Evolutionary conservation across 2,329 filamentous ascomycete genomes (phyloP).

Genomic region (Lachnellula occidentalis): DNA sequence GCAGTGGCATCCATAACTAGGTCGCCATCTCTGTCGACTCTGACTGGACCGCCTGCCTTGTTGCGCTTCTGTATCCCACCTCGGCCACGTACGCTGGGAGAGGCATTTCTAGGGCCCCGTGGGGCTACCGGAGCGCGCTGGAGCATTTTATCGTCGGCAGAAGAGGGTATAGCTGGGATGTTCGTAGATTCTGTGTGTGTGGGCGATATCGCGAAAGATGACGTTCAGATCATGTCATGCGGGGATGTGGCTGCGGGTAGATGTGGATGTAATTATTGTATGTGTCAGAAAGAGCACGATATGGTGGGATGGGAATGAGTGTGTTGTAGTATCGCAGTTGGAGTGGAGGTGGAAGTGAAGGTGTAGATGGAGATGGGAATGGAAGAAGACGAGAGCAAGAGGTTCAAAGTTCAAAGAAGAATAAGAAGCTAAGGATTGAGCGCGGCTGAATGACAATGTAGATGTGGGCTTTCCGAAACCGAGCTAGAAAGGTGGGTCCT

Average conservation of each 20-base stretch:
- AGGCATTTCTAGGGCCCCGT: slow-evolving; percentile 24
- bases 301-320: background rate
- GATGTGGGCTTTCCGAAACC: too few species aligned
- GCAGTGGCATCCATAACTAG: slow-evolving; percentile 49
- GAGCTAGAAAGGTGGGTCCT: too few species aligned
- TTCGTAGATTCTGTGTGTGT: background rate
- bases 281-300: background rate
- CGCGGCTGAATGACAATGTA: too few species aligned
- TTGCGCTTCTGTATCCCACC: slow-evolving; percentile 48
- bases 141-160: slow-evolving; percentile 8
- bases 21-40: slow-evolving; percentile 56
- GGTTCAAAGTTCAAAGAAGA: too few species aligned
- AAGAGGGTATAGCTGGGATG: background rate
- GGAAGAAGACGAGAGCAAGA: background rate
- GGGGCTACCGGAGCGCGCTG: slow-evolving; percentile 20
- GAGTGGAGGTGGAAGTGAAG: background rate
- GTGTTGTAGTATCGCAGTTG: background rate
- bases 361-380: background rate
- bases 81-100: slow-evolving; percentile 29
- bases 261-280: too few species aligned
- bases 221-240: slow-evolving; percentile 7
- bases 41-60: slow-evolving; percentile 30
- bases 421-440: too few species aligned
- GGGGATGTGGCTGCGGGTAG: background rate
- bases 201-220: background rate